Evolutionary conservation across 2,329 filamentous ascomycete genomes (phyloP).

Genomic region (Clarireedia monteithiana): DNA sequence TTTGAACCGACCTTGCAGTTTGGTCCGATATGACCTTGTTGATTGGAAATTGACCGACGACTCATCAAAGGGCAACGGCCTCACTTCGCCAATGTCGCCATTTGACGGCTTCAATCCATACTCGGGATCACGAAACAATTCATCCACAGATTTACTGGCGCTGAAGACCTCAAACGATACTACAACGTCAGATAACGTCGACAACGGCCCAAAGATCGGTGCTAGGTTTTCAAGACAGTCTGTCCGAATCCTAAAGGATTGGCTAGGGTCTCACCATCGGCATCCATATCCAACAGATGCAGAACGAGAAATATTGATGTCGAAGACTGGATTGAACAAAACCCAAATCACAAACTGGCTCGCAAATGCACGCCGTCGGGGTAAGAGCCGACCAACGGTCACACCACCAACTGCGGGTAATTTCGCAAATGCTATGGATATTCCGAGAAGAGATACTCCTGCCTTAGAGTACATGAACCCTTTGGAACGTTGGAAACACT

Average conservation of each 20-base stretch:
- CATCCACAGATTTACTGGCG: conserved; percentile 15
- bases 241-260: conserved; percentile 73
- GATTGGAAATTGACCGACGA: conserved; percentile 10
- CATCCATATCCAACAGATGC: conserved; percentile 86
- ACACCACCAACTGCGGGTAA: conserved; percentile 59
- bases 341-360: conserved; percentile 89
- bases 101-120: conserved; percentile 10
- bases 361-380: conserved; percentile 76
- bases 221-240: conserved; percentile 75
- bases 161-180: conserved; percentile 47
- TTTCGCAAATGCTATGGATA: conserved; percentile 60
- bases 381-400: conserved; percentile 64
- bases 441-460: conserved; percentile 55
- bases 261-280: conserved; percentile 70
- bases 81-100: conserved; percentile 6
- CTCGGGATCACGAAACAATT: conserved; percentile 11
- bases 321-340: conserved; percentile 71
- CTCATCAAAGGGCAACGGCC: background rate
- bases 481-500: conserved; percentile 61
- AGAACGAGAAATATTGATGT: conserved; percentile 73
- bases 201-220: conserved; percentile 50
- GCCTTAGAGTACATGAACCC: conserved; percentile 50
- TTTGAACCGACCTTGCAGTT: conserved; percentile 16
- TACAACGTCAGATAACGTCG: conserved; percentile 43
- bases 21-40: conserved; percentile 1